Evolutionary conservation across 73 alveolate species (phyloP).

Genomic region (Paramecium bursaria): DNA sequence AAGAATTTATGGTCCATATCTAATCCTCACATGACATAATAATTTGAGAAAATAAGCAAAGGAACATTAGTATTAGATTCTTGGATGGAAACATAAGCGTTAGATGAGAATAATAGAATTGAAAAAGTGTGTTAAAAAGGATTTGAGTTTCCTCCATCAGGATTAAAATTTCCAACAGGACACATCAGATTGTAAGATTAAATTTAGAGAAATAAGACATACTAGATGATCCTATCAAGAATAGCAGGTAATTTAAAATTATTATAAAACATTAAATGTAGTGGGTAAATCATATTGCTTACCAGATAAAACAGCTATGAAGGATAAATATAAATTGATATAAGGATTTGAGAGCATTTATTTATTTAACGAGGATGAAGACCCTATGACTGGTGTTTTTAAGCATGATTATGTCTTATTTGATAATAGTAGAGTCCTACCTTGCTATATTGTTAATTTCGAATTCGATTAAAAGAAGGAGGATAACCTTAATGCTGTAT

Average conservation of each 20-base stretch:
- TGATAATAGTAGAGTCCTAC: conserved; percentile 65
- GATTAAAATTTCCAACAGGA: conserved; percentile 70
- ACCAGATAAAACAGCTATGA: conserved; percentile 57
- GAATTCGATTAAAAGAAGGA: conserved; percentile 71
- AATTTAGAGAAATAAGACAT: conserved; percentile 21
- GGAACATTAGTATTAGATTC: conserved; percentile 67
- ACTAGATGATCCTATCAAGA: conserved; percentile 57
- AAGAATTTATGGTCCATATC: conserved; percentile 66
- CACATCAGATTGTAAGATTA: conserved; percentile 51
- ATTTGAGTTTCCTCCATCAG: conserved; percentile 65
- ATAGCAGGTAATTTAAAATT: conserved; percentile 62
- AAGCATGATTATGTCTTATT: conserved; percentile 70
- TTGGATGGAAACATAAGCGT: conserved; percentile 62
- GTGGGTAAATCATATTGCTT: conserved; percentile 72
- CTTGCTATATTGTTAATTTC: conserved; percentile 65
- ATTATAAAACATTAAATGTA: not conserved
- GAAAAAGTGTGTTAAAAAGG: conserved; percentile 72
- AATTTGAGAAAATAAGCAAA: conserved; percentile 55
- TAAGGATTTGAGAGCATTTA: conserved; percentile 72
- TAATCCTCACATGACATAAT: conserved; percentile 51
- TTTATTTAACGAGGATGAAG: conserved; percentile 63
- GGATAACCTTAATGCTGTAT: conserved; percentile 20
- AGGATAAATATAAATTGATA: conserved; percentile 47
- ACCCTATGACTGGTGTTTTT: conserved; percentile 60
- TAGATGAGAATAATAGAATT: conserved; percentile 56